Evolutionary conservation across 345 rosid genomes (phyloP).

Genomic region (Eucalyptus pauciflora): DNA sequence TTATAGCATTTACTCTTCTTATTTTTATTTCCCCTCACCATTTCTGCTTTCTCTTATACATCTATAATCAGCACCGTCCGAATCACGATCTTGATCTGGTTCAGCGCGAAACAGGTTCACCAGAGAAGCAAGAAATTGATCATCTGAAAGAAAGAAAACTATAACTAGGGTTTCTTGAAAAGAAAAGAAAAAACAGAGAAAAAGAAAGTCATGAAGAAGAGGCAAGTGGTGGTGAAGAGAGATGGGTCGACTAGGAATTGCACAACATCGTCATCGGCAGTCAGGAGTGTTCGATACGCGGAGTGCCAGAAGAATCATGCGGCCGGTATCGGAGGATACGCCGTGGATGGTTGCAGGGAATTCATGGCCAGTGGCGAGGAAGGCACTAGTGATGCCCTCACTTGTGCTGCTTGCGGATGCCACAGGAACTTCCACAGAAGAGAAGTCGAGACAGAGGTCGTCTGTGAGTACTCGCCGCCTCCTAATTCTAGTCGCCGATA

Average conservation of each 20-base stretch:
- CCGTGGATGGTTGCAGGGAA: conserved; percentile 11
- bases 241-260: neutral
- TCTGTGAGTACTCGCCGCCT: conserved; percentile 9
- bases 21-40: neutral
- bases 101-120: neutral
- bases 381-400: conserved; percentile 1
- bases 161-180: neutral
- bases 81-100: neutral
- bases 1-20: neutral
- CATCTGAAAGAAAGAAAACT: neutral
- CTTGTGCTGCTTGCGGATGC: conserved; percentile 10
- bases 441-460: conserved; percentile 9
- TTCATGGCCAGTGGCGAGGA: conserved; percentile 10
- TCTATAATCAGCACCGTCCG: neutral
- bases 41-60: neutral
- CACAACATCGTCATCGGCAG: neutral
- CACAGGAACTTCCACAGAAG: conserved; percentile 11
- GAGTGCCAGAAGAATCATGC: conserved; percentile 17
- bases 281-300: neutral
- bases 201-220: conserved; percentile 1
- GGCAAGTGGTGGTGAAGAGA: conserved; percentile 7
- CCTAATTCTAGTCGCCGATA: neutral
- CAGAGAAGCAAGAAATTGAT: neutral
- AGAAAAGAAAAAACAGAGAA: neutral
- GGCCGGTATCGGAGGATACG: conserved; percentile 5